Percentiles rank a stretch among this genome's conserved stretches.
Conservation (phyloP, 441 rosid species). For the Pelargonium fulgidum region DNA sequence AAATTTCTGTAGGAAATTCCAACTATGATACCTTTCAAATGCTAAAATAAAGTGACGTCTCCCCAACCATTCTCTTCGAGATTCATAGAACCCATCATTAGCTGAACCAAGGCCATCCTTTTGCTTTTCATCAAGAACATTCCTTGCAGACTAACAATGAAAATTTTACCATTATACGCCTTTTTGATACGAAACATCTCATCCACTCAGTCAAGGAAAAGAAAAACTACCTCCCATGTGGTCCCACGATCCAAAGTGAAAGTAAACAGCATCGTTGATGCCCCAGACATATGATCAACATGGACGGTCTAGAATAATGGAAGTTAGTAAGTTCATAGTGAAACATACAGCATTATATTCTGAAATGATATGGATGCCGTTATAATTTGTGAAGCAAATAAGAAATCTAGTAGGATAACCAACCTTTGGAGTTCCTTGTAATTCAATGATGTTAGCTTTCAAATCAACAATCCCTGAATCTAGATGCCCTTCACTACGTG, state of each 20-base stretch:
- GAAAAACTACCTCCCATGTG: conserved; percentile 74
- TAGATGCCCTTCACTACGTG: conserved; percentile 90
- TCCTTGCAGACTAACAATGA: conserved; percentile 62
- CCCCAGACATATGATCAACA: conserved; percentile 95
- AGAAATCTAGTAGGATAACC: conserved; percentile 25
- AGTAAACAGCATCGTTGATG: conserved; percentile 79
- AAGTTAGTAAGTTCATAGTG: not conserved
- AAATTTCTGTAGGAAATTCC: not conserved
- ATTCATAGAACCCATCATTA: conserved; percentile 88
- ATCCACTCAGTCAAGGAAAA: conserved; percentile 9
- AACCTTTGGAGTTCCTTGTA: conserved; percentile 86
- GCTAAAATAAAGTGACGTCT: conserved; percentile 85
- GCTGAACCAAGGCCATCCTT: conserved; percentile 76
- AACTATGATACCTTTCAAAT: conserved; percentile 67
- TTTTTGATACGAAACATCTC: conserved; percentile 16
- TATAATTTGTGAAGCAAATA: conserved; percentile 20
- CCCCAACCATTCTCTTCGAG: conserved; percentile 97
- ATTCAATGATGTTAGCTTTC: conserved; percentile 74
- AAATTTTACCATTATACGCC: conserved; percentile 17
- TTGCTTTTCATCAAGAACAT: conserved; percentile 69
- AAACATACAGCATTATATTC: conserved; percentile 33
- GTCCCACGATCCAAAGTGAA: conserved; percentile 89
- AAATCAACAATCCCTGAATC: conserved; percentile 95
- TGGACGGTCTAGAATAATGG: conserved; percentile 53
- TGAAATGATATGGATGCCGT: conserved; percentile 31